phyloP scores from a whole-genome alignment of 169 alveolate species.

The Eimeria tenella region DNA sequence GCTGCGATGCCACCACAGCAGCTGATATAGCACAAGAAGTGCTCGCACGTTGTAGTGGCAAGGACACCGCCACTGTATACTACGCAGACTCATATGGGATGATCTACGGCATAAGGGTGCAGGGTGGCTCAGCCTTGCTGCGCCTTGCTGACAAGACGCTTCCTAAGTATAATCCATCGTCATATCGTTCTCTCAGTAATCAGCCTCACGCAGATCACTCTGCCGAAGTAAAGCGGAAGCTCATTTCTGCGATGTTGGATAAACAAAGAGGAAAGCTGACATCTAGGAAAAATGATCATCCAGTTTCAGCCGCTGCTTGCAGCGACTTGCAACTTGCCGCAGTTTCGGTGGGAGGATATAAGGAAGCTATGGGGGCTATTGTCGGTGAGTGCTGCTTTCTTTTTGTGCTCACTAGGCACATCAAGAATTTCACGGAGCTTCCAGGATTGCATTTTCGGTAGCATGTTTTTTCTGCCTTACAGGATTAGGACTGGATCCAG shows the following conservation, averaged over 20 bases:
- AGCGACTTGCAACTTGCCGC: slow-evolving; percentile 61
- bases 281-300: slow-evolving; percentile 51
- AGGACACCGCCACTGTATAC: slow-evolving; percentile 50
- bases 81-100: slow-evolving; percentile 71
- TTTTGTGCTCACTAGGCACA: neutral
- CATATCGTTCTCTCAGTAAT: slow-evolving; percentile 9
- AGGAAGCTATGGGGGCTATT: slow-evolving; percentile 76
- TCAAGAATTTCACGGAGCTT: neutral
- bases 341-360: slow-evolving; percentile 61
- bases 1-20: neutral
- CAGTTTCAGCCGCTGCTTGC: slow-evolving; percentile 60
- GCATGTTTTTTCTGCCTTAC: neutral
- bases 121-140: slow-evolving; percentile 62
- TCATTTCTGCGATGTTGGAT: slow-evolving; percentile 44
- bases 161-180: slow-evolving; percentile 60
- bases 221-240: slow-evolving; percentile 48
- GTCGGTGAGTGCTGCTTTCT: slow-evolving; percentile 46
- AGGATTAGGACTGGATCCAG: slow-evolving; percentile 55
- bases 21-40: slow-evolving; percentile 1
- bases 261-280: slow-evolving; percentile 31
- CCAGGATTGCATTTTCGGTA: neutral
- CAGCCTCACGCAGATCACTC: neutral
- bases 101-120: slow-evolving; percentile 65
- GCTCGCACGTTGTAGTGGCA: slow-evolving; percentile 58
- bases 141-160: slow-evolving; percentile 42